Evolutionary conservation across 257 asterid species (phyloP).

Genomic region (Petunia secreta): DNA sequence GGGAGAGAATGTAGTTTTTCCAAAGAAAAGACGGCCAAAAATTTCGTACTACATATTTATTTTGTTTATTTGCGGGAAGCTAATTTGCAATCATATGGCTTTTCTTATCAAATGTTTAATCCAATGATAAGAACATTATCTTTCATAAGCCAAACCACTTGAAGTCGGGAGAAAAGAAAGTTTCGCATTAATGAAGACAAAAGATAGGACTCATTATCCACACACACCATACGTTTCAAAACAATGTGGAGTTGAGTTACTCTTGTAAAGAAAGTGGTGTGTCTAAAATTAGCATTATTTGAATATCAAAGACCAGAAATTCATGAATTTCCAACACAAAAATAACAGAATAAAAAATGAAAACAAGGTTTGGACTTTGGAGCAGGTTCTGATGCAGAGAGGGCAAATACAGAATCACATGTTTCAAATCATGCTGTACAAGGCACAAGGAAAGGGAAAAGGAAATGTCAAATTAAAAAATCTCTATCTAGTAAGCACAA

Average conservation of each 20-base stretch:
- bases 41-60: background rate
- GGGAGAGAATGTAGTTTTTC: background rate
- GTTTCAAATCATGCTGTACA: slow-evolving; percentile 15
- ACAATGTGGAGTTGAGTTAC: background rate
- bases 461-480: slow-evolving; percentile 18
- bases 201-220: background rate
- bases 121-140: background rate
- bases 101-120: background rate
- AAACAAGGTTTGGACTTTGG: background rate
- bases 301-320: background rate
- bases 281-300: background rate
- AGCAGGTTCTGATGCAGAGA: background rate
- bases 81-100: background rate
- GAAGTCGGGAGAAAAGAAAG: background rate
- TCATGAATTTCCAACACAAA: background rate
- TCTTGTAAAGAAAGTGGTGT: background rate
- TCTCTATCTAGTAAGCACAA: slow-evolving; percentile 31
- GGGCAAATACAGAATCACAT: background rate
- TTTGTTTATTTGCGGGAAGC: background rate
- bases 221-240: background rate
- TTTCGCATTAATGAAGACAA: background rate
- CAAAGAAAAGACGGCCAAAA: background rate
- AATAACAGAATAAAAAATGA: background rate
- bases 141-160: background rate
- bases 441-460: background rate